These are phyloP conservation scores for Fusarium bactridioides DNA, from an alignment of 2,329 filamentous ascomycete genomes.

Conservation along the genomic window DNA sequence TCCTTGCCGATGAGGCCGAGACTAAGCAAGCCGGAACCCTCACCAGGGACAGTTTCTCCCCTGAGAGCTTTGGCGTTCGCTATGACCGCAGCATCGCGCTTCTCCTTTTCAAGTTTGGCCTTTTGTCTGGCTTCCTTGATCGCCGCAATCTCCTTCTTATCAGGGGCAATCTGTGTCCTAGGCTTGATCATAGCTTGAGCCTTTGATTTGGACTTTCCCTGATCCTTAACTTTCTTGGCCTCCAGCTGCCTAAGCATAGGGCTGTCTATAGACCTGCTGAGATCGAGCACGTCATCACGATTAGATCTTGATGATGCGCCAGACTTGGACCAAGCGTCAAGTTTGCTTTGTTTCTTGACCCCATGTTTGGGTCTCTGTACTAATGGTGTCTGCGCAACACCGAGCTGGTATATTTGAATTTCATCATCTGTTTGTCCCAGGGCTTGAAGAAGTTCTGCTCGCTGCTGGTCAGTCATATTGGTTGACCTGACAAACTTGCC, in stretches of 20 bases:
- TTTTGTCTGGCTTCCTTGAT: slow-evolving; percentile 77
- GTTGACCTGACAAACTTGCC: slow-evolving; percentile 72
- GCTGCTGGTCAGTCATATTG: slow-evolving; percentile 82
- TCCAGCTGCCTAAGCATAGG: slow-evolving; percentile 58
- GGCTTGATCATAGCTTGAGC: slow-evolving; percentile 42
- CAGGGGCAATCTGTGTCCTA: slow-evolving; percentile 43
- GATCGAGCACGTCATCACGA: slow-evolving; percentile 56
- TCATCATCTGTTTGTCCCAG: slow-evolving; percentile 67
- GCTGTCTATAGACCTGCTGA: slow-evolving; percentile 57
- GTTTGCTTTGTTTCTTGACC: slow-evolving; percentile 64
- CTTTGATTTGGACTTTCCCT: slow-evolving; percentile 43
- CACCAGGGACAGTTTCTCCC: slow-evolving; percentile 60
- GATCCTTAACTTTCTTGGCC: slow-evolving; percentile 47
- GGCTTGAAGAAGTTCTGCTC: slow-evolving; percentile 78
- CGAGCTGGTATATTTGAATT: slow-evolving; percentile 57
- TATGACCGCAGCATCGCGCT: slow-evolving; percentile 74
- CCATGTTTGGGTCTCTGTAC: slow-evolving; percentile 44
- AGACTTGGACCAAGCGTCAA: slow-evolving; percentile 70
- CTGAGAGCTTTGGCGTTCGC: slow-evolving; percentile 67
- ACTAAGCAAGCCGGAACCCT: slow-evolving; percentile 79
- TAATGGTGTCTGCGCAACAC: slow-evolving; percentile 38
- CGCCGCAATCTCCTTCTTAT: slow-evolving; percentile 50
- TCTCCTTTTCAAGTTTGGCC: slow-evolving; percentile 78
- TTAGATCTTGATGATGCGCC: slow-evolving; percentile 50
- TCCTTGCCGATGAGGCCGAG: slow-evolving; percentile 81